Percentiles rank a stretch among this genome's conserved stretches.
These are phyloP conservation scores for Salicornia ramosissima DNA, from an alignment of 148 eudicot genomes.

Conservation along the genomic window DNA sequence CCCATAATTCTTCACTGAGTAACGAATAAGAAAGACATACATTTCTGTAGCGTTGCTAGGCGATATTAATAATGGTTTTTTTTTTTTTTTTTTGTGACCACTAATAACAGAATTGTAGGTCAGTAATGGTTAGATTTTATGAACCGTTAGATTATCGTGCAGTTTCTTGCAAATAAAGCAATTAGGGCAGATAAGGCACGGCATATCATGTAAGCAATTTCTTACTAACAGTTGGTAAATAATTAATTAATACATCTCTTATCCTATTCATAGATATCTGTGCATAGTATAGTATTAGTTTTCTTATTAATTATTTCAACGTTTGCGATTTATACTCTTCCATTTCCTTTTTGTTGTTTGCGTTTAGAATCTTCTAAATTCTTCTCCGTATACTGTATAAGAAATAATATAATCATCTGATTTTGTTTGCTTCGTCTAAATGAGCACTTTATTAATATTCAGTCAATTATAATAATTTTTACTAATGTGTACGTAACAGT, in stretches of 20 bases:
- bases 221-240: background rate
- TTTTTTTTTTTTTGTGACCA: slow-evolving; percentile 8
- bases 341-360: no score
- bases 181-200: slow-evolving; percentile 22
- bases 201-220: slow-evolving; percentile 14
- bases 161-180: slow-evolving; percentile 24
- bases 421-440: no score
- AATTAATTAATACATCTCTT: background rate
- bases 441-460: no score
- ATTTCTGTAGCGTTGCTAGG: no score
- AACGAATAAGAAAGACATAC: background rate
- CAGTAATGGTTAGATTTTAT: background rate
- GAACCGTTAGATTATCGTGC: slow-evolving; percentile 7
- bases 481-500: no score
- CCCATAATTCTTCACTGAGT: background rate
- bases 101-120: slow-evolving; percentile 8
- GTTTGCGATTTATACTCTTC: no score
- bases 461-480: no score
- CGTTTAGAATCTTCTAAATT: no score
- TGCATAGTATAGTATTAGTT: slow-evolving; percentile 9
- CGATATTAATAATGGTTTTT: background rate
- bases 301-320: no score
- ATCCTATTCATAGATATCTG: background rate
- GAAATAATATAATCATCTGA: no score
- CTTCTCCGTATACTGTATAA: no score